Conservation (phyloP, 2,329 filamentous ascomycete species). For the Calonectria pseudoreteaudii region DNA sequence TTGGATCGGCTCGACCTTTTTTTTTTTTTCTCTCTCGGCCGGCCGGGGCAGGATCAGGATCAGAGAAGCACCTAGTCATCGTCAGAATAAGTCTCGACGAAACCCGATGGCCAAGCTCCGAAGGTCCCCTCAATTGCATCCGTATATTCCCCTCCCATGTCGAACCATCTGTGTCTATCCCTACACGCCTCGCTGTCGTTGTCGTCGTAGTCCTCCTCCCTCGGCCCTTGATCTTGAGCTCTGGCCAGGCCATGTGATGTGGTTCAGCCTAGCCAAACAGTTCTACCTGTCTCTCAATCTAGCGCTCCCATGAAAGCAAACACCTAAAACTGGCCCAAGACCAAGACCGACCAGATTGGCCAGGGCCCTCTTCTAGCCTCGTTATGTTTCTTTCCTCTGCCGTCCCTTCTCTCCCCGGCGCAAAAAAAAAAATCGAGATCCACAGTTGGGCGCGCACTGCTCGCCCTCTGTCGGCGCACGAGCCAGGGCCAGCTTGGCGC, state of each 20-base stretch:
- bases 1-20: slow-evolving; percentile 15
- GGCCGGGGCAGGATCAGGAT: slow-evolving; percentile 9
- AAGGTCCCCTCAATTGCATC: slow-evolving; percentile 1
- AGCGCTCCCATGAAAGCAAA: slow-evolving; percentile 18
- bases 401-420: slow-evolving; percentile 15
- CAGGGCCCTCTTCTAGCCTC: slow-evolving; percentile 10
- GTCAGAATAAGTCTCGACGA: slow-evolving; percentile 12
- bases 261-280: background rate
- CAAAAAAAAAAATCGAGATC: slow-evolving; percentile 19
- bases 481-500: slow-evolving; percentile 37
- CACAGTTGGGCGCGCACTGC: slow-evolving; percentile 43
- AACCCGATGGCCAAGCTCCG: slow-evolving; percentile 9
- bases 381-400: slow-evolving; percentile 30
- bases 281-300: slow-evolving; percentile 21
- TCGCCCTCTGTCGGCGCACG: slow-evolving; percentile 43
- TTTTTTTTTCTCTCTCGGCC: background rate
- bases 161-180: background rate
- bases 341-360: slow-evolving; percentile 10
- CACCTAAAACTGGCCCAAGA: slow-evolving; percentile 18
- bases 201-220: background rate
- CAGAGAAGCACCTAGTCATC: background rate
- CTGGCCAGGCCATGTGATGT: slow-evolving; percentile 1
- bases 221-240: background rate
- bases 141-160: background rate
- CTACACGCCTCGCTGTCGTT: background rate